Conservation (phyloP, 148 eudicot genomes). For the Euryodendron excelsum region DNA sequence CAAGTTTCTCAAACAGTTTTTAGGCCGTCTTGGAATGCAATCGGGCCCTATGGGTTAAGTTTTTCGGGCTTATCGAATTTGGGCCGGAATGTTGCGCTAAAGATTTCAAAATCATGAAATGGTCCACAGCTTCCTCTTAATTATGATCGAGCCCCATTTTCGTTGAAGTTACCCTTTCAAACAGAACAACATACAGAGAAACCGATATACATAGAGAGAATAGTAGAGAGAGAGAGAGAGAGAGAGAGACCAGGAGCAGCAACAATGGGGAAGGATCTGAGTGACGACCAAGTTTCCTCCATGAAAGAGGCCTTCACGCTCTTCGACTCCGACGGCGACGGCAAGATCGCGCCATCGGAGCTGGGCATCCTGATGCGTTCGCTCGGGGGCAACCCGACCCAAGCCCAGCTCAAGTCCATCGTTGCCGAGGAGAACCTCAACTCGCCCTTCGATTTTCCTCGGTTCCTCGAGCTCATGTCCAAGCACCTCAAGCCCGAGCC, state of each 20-base stretch:
- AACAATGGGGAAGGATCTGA: conserved; percentile 54
- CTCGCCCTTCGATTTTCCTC: conserved; percentile 60
- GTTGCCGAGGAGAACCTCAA: conserved; percentile 53
- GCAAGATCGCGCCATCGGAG: conserved; percentile 62
- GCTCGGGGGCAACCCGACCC: conserved; percentile 71
- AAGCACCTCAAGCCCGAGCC: conserved; percentile 90
- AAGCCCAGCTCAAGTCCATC: conserved; percentile 66
- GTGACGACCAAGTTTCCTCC: conserved; percentile 51
- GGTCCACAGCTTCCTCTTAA: neutral
- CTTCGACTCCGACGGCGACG: conserved; percentile 67
- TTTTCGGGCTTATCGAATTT: neutral
- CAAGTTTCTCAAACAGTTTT: too few relatives aligned
- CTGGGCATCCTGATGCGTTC: conserved; percentile 62
- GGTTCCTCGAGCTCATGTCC: conserved; percentile 72
- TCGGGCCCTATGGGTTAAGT: neutral
- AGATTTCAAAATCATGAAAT: neutral
- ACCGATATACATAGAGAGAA: conserved; percentile 9
- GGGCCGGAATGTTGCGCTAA: neutral
- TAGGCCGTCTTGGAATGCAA: neutral
- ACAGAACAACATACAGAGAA: neutral
- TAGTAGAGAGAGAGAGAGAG: neutral
- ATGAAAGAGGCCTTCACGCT: conserved; percentile 63
- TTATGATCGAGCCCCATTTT: neutral
- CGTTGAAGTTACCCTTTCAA: neutral
- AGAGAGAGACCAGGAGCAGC: neutral